Evolutionary conservation across 176 grass and related monocot genomes (phyloP), one percentile per base, ranked within the genome.

Genomic region (Juncus inflexus): DNA sequence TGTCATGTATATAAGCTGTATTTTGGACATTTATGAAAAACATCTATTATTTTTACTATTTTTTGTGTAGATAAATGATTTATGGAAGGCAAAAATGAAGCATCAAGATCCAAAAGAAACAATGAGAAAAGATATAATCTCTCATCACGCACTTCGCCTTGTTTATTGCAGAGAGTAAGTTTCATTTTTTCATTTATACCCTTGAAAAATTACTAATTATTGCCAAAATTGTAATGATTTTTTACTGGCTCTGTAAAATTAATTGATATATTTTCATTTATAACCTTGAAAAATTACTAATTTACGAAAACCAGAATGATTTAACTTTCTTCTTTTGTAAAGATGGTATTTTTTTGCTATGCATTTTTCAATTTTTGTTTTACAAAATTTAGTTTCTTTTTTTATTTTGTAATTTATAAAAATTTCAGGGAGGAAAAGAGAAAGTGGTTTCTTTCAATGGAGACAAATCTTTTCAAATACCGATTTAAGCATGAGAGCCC

Each of bases 391-490:
- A 10, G 12, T 6, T 38, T 54, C 19, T 55, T 38, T 8, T 13
- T 69, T 69, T 47, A 54, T 39, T 53, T 42, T 14, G 55, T 37
- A 57, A 64, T 16, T 58, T n/a, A 43, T 14, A 35, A 42, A 56
- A 37, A 70, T 70, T 73, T 8, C 47, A 97, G 92, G 62, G 92
- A 97, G 60, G 92, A 97, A 41, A 72, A 91, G 71, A 77, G 92
- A 19, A 97, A 87, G 55, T 97, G 92, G 92, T 97, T 97, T 86
- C 88, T 97, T 56, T 97, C 87, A 64, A 89, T 91, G 85, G 87
- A 91, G 80, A 91, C 88, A 50, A 50, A 74, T 53, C 85, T 97
- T 69, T 91, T 91, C 49, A 77, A 84, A 60, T 89, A 89, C 53
- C 79, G 92, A 9, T 97, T 89, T 77, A 76, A 87, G 15, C 72